Evolutionary conservation across 202 grass and related monocot species (phyloP).

Genomic region (Setaria viridis): DNA sequence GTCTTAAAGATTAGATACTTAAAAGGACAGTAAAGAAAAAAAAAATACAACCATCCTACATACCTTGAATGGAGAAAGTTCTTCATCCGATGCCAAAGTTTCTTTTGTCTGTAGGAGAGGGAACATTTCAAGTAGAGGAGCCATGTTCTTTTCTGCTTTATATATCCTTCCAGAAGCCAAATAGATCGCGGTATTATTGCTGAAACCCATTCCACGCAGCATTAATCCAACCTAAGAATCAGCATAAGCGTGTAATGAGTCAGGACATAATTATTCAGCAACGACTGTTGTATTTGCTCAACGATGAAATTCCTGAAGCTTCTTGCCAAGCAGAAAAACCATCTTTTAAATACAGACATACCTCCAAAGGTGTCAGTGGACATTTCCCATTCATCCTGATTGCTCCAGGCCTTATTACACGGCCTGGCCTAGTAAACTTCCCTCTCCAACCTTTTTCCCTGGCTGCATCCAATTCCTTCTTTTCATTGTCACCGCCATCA

Average conservation of each 20-base stretch:
- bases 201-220: slow-evolving; percentile 95
- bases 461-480: slow-evolving; percentile 80
- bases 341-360: slow-evolving; percentile 51
- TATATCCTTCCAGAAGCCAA: slow-evolving; percentile 99
- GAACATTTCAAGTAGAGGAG: slow-evolving; percentile 98
- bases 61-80: slow-evolving; percentile 93
- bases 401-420: slow-evolving; percentile 88
- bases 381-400: slow-evolving; percentile 98
- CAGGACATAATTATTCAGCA: not conserved
- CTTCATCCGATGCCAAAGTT: slow-evolving; percentile 83
- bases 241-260: slow-evolving; percentile 25
- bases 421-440: slow-evolving; percentile 92
- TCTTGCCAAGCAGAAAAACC: slow-evolving; percentile 12
- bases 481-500: slow-evolving; percentile 83
- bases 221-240: slow-evolving; percentile 89
- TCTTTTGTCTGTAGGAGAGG: slow-evolving; percentile 96
- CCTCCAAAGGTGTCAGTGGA: slow-evolving; percentile 97
- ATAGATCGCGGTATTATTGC: slow-evolving; percentile 90
- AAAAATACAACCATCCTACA: not conserved
- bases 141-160: slow-evolving; percentile 94
- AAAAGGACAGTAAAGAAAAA: not conserved
- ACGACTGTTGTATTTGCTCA: slow-evolving; percentile 8
- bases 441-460: slow-evolving; percentile 97
- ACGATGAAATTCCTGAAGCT: slow-evolving; percentile 38
- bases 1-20: slow-evolving; percentile 36